Evolutionary conservation across 2,329 filamentous ascomycete species (phyloP).

Genomic region (Sodiomyces alkalinus): DNA sequence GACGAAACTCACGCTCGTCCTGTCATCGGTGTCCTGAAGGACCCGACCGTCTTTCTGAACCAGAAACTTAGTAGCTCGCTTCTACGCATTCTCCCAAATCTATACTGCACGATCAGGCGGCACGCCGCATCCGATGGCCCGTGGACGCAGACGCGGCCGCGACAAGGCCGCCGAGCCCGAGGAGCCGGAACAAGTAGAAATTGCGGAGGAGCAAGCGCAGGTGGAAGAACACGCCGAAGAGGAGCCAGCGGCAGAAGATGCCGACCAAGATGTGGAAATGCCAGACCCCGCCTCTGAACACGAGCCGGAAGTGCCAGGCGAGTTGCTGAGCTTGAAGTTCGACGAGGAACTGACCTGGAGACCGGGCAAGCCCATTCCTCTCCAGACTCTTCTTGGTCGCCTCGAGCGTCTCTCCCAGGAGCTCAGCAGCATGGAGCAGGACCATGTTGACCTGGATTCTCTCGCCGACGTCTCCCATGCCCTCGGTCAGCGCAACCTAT

Average conservation of each 20-base stretch:
- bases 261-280: too few species aligned
- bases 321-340: slow-evolving; percentile 48
- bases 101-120: too few species aligned
- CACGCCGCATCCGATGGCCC: too few species aligned
- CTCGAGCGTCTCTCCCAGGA: slow-evolving; percentile 72
- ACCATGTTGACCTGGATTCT: slow-evolving; percentile 70
- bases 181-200: slow-evolving; percentile 2
- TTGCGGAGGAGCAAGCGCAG: slow-evolving; percentile 1
- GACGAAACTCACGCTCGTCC: too few species aligned
- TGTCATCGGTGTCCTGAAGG: too few species aligned
- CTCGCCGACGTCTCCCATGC: slow-evolving; percentile 72
- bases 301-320: slow-evolving; percentile 1
- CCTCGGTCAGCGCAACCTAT: slow-evolving; percentile 63
- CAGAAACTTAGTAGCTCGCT: too few species aligned
- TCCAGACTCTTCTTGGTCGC: slow-evolving; percentile 65
- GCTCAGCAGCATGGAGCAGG: slow-evolving; percentile 74
- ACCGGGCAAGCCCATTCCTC: slow-evolving; percentile 76
- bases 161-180: slow-evolving; percentile 4
- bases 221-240: slow-evolving; percentile 8
- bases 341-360: slow-evolving; percentile 81
- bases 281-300: neutral
- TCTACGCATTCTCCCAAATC: too few species aligned
- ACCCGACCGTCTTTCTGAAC: too few species aligned
- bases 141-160: slow-evolving; percentile 2
- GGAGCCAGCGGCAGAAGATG: slow-evolving; percentile 11